phyloP scores from a whole-genome alignment of 78 protist genomes.

The Dictyostelium discoideum region DNA sequence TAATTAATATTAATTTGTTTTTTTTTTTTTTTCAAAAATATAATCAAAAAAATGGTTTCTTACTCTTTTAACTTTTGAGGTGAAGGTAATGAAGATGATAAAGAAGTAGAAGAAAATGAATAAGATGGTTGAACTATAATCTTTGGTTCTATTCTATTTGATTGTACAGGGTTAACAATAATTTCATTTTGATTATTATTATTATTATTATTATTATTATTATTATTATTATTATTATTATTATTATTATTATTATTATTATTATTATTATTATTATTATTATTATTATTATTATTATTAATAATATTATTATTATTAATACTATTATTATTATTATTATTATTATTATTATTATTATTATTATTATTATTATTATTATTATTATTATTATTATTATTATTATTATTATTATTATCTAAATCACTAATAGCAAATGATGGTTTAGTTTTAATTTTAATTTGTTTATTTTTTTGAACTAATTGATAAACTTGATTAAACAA shows the following conservation, averaged over 20 bases:
- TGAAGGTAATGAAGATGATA: not conserved
- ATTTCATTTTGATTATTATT: not conserved
- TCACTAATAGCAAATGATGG: not conserved
- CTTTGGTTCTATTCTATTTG: not conserved
- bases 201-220: not conserved
- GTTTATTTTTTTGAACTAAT: not conserved
- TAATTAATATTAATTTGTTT: not conserved
- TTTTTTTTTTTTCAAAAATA: too few species aligned
- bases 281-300: not conserved
- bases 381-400: not conserved
- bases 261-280: not conserved
- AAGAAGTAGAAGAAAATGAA: not conserved
- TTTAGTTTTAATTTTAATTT: not conserved
- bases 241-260: not conserved
- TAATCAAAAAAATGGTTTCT: not conserved
- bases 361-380: not conserved
- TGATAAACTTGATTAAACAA: constrained; percentile 5
- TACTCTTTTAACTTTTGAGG: not conserved
- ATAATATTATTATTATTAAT: not conserved
- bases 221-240: not conserved
- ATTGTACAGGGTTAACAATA: not conserved
- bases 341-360: not conserved
- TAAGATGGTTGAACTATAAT: not conserved
- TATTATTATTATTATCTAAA: not conserved
- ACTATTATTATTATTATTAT: not conserved